Evolutionary conservation across 768 basidiomycete genomes (phyloP), one percentile per base, ranked within the genome.

Genomic region (Trametes sanguinea): DNA sequence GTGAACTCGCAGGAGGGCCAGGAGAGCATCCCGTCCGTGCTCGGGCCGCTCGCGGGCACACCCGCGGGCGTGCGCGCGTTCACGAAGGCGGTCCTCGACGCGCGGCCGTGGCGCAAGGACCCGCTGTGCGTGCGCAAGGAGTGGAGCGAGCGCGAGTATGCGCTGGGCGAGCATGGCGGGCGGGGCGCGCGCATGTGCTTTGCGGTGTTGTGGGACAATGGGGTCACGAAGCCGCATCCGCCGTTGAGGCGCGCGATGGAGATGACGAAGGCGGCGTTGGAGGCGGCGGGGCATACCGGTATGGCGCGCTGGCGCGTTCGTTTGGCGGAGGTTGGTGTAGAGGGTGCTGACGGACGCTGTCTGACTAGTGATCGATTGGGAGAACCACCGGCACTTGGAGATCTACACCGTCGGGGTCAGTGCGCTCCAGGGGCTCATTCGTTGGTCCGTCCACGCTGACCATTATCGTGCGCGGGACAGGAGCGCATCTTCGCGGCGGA

Each of bases 161-260:
- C 71, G 44, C 72, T 86, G 6, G 71, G 67, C 17, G 79, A 80
- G 29, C 83, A 85, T 57, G 83, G 82, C 5, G 72, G 72, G 17
- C 51, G 6, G 17, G 81, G 80, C 1, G 71, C 72, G 27, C 54
- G 68, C 30, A 72, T 86, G 62, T 81, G 84, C 64, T 79, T 84
- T 64, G 81, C 77, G 16, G 78, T 92, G 54, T 76, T 90, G 75
- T 87, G 85, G 85, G 81, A 91, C 64, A 85, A 92, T 66, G 85
- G 81, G 1, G 57, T 80, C 22, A 70, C 83, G 6, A 70, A 75
- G 51, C 89, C 90, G 1, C 83, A 88, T 64, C 89, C 90, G 2
- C 90, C 92, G 0, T 73, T 91, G 14, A 69, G 67, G 4, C 76
- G 92, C 33, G 90, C 83, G 1, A 73, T 94, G 48, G 78, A 84